Percentiles rank a stretch among this genome's conserved stretches.
Evolutionary conservation across 805 yeast species (phyloP).

Genomic region (Saccharomycopsis babjevae): DNA sequence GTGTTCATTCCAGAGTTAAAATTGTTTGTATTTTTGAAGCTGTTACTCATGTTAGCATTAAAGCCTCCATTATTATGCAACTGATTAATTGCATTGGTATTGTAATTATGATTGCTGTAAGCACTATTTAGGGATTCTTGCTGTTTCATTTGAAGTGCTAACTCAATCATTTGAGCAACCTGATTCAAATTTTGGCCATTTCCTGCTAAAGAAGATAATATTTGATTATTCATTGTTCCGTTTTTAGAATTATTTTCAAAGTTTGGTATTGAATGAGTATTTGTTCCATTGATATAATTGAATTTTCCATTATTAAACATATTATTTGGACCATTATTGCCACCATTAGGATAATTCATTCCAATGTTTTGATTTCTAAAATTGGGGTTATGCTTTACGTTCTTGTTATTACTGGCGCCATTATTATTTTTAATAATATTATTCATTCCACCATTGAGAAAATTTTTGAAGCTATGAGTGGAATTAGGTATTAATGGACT

Average conservation of each 20-base stretch:
- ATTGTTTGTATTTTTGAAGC: neutral
- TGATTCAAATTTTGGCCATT: slow-evolving; percentile 11
- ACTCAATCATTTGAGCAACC: slow-evolving; percentile 13
- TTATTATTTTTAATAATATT: neutral
- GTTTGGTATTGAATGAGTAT: neutral
- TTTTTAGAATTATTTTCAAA: neutral
- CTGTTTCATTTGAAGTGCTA: slow-evolving; percentile 7
- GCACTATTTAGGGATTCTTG: neutral
- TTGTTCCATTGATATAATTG: neutral
- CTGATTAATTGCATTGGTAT: neutral
- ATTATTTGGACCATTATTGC: neutral
- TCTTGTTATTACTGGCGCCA: neutral
- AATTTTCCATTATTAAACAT: neutral
- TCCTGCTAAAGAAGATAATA: neutral
- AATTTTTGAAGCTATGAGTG: neutral
- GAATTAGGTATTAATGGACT: too few species aligned
- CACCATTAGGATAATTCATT: neutral
- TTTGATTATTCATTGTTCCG: neutral
- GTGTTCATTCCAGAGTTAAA: neutral
- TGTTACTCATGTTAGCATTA: neutral
- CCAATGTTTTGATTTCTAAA: neutral
- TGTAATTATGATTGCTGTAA: neutral
- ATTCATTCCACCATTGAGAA: neutral
- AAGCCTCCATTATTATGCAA: too few species aligned
- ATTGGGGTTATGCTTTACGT: neutral